phyloP scores from a whole-genome alignment of 78 protist genomes.

The Dictyostelium brefeldianum region DNA sequence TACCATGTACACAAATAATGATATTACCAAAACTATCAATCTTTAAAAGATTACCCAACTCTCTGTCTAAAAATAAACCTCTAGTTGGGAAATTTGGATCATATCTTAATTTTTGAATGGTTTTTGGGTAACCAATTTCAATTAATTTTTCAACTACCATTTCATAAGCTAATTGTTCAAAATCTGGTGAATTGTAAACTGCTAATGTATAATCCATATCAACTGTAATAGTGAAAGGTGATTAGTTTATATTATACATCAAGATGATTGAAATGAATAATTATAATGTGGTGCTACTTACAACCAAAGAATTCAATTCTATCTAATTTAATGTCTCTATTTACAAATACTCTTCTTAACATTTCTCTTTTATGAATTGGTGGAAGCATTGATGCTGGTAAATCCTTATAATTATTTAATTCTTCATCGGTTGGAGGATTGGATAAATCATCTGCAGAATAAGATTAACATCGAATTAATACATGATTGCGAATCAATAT shows the following conservation, averaged over 20 bases:
- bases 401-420: conserved; percentile 57
- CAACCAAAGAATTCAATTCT: conserved; percentile 85
- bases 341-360: conserved; percentile 81
- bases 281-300: neutral
- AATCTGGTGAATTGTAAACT: conserved; percentile 82
- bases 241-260: neutral
- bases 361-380: conserved; percentile 78
- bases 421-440: conserved; percentile 86
- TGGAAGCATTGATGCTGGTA: conserved; percentile 70
- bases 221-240: too few species aligned
- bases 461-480: neutral
- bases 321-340: conserved; percentile 70
- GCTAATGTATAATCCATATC: conserved; percentile 90
- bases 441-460: conserved; percentile 70
- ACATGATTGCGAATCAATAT: neutral
- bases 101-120: conserved; percentile 56
- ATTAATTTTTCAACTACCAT: conserved; percentile 74
- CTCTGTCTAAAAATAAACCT: conserved; percentile 85
- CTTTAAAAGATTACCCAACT: conserved; percentile 82
- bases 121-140: conserved; percentile 79
- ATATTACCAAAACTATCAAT: conserved; percentile 82
- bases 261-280: too few species aligned
- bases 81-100: conserved; percentile 85
- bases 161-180: conserved; percentile 81
- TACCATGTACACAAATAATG: conserved; percentile 71